A percentile compares a stretch with the other conserved stretches of the same genome.
Evolutionary conservation across 805 yeast species (phyloP).

Genomic region (Saccharomycopsis sp.): DNA sequence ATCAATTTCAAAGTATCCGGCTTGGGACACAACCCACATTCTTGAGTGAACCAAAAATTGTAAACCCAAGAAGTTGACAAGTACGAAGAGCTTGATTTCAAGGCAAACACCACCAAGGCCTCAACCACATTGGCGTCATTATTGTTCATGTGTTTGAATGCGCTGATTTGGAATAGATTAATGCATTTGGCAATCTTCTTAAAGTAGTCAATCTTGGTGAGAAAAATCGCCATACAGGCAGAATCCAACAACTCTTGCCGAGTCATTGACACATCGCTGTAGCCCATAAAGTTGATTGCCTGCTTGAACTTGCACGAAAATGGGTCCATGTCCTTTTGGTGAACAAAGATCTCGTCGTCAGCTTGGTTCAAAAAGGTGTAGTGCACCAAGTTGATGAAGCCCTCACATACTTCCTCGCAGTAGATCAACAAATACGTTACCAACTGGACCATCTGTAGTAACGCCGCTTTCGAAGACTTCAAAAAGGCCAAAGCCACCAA

Average conservation of each 20-base stretch:
- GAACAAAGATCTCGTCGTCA: too few species aligned
- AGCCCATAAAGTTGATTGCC: too few species aligned
- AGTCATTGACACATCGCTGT: too few species aligned
- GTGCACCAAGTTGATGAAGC: not conserved
- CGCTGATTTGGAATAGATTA: not conserved
- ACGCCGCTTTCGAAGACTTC: not conserved
- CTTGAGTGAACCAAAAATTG: not conserved
- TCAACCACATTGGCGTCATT: too few species aligned
- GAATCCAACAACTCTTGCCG: not conserved
- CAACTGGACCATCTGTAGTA: not conserved
- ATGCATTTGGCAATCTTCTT: not conserved
- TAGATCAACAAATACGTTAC: not conserved
- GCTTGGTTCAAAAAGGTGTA: too few species aligned
- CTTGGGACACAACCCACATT: not conserved
- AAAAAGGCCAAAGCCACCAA: conserved; percentile 1
- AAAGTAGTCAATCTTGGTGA: conserved; percentile 1
- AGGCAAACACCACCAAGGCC: too few species aligned
- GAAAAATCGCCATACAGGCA: not conserved
- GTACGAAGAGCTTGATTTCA: not conserved
- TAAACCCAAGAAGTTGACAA: not conserved
- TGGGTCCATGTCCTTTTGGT: too few species aligned
- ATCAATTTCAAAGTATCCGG: conserved; percentile 1
- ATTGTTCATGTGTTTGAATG: conserved; percentile 1
- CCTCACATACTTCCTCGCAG: not conserved
- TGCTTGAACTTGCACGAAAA: too few species aligned